Conservation (phyloP, 208 protist genomes). For the Acanthamoeba triangularis region DNA sequence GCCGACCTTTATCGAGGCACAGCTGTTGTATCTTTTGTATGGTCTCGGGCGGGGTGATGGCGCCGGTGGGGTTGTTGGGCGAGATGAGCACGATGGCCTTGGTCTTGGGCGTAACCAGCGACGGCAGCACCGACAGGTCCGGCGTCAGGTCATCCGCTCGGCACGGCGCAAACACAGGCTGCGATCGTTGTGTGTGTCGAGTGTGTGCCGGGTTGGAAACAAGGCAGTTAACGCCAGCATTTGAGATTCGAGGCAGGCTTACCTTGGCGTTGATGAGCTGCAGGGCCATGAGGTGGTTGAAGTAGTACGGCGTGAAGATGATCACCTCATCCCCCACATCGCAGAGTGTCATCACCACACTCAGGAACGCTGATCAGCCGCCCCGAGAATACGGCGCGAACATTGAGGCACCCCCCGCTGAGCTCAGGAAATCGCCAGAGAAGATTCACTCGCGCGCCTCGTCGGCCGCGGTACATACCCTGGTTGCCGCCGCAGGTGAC, state of each 20-base stretch:
- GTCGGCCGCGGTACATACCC: not conserved
- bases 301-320: constrained; percentile 74
- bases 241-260: not conserved
- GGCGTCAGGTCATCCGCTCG: not conserved
- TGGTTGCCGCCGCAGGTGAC: constrained; percentile 31
- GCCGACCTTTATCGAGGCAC: constrained; percentile 2
- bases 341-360: constrained; percentile 37
- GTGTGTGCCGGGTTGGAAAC: not conserved
- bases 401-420: no score
- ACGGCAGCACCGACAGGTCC: constrained; percentile 9
- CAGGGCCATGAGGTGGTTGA: constrained; percentile 76
- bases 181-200: not conserved
- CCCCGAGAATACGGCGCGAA: no score
- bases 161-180: not conserved
- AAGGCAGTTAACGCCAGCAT: not conserved
- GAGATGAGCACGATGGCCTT: constrained; percentile 69
- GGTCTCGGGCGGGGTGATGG: constrained; percentile 10
- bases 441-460: not conserved
- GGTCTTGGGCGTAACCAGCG: constrained; percentile 8
- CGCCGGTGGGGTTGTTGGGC: constrained; percentile 74
- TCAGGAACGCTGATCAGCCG: constrained; percentile 30
- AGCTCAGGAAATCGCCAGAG: no score
- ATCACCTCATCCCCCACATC: constrained; percentile 63
- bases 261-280: constrained; percentile 53
- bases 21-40: constrained; percentile 62